Evolutionary conservation across 257 asterid genomes (phyloP), one percentile per base, ranked within the genome.

Genomic region (Haberlea rhodopensis): DNA sequence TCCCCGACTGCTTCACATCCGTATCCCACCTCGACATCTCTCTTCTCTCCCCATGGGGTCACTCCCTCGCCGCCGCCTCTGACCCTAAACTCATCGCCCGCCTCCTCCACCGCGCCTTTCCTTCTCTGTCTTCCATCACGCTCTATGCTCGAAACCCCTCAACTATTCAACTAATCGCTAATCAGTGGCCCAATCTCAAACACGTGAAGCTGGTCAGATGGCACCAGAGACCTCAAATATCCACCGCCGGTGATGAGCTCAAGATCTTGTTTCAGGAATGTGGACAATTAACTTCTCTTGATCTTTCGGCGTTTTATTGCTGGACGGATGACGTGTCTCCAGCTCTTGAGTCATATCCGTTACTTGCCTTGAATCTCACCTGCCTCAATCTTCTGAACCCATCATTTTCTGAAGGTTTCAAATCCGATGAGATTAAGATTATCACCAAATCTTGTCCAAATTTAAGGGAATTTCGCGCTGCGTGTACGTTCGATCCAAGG

Each of bases 241-340:
- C 75, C 28, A 78, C 73, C 48, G 67, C 94, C 45, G 97, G 95
- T 0, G 91, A 87, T 20, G 99, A 92, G 65, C 75, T 92, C 6
- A 64, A 63, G 58, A 45, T 76, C 26, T 40, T 92, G 66, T 60
- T 92, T 8, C 60, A 76, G 27, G 71, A 60, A 4, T 77, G 73
- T 58, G 53, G 60, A 20, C 23, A 54, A 19, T 71, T 91, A 5
- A 24, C 8, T 3, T 74, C 85, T 0, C 65, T 92, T 1, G 95
- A 92, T 74, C 86, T 84, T 3, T 85, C 95, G 2, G 26, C 71
- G 4, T 92, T 89, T 27, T 92, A 92, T 20, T 87, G 97, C 80
- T 92, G 99, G 97, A 85, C 95, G 5, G 99, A 92, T 46, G 96
- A 92, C 74, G 73, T 87, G 60, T 83, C 86, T 7, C 80, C 82